phyloP scores from a whole-genome alignment of 2,329 filamentous ascomycete species.

The Neofusicoccum ribis region DNA sequence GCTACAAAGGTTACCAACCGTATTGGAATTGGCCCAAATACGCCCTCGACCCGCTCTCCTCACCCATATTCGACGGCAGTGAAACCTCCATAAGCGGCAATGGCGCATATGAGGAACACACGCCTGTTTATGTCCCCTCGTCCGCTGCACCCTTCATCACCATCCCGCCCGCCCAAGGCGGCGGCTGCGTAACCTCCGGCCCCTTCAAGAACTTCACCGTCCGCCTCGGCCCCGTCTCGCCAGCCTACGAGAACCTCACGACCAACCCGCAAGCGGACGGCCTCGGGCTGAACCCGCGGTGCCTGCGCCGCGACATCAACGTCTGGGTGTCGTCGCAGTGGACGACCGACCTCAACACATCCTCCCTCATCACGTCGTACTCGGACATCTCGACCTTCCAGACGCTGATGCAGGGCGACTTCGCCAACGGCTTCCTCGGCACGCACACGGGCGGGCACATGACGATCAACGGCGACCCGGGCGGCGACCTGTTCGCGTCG shows the following conservation, averaged over 20 bases:
- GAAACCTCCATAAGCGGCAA: constrained; percentile 50
- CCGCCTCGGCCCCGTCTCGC: constrained; percentile 51
- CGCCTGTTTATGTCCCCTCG: constrained; percentile 25
- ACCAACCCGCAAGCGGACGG: constrained; percentile 32
- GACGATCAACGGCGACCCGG: constrained; percentile 48
- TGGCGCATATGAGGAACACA: constrained; percentile 34
- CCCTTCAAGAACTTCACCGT: constrained; percentile 52
- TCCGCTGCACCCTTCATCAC: constrained; percentile 30
- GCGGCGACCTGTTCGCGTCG: constrained; percentile 48
- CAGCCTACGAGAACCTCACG: constrained; percentile 32
- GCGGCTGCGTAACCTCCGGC: constrained; percentile 55
- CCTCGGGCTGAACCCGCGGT: constrained; percentile 40
- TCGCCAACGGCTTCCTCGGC: constrained; percentile 37
- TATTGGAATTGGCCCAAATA: constrained; percentile 57
- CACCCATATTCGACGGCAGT: constrained; percentile 58
- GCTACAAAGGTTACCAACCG: constrained; percentile 44
- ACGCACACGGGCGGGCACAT: constrained; percentile 52
- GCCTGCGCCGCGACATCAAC: constrained; percentile 40
- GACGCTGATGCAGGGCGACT: constrained; percentile 41
- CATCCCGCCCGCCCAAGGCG: constrained; percentile 54
- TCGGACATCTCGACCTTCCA: constrained; percentile 37
- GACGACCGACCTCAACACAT: constrained; percentile 28
- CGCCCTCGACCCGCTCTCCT: constrained; percentile 45
- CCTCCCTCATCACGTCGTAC: constrained; percentile 27
- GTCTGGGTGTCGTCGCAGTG: constrained; percentile 27